Percentiles rank a stretch among this genome's conserved stretches.
Evolutionary conservation across 1,284 basidiomycete species (phyloP).

Genomic region (Austroboletus rostrupii): DNA sequence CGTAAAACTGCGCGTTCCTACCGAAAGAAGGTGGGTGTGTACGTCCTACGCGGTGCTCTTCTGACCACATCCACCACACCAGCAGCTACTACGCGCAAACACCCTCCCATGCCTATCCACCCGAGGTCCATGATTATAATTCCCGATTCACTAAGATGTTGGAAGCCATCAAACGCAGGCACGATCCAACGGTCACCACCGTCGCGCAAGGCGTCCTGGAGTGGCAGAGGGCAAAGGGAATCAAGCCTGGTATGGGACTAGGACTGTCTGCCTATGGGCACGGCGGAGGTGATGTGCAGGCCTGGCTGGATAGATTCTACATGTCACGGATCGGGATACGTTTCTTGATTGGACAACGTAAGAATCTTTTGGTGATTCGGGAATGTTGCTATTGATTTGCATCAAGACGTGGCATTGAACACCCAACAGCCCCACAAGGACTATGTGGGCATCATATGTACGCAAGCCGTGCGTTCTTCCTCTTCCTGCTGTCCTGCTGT

Average conservation of each 20-base stretch:
- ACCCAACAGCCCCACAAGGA: constrained; percentile 84
- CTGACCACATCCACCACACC: not conserved
- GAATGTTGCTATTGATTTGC: constrained; percentile 3
- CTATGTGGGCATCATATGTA: constrained; percentile 99
- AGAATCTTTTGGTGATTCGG: constrained; percentile 26
- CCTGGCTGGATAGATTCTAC: constrained; percentile 97
- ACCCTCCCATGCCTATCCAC: constrained; percentile 75
- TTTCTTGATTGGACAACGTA: constrained; percentile 91
- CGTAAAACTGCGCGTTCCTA: constrained; percentile 67
- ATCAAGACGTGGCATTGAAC: constrained; percentile 84
- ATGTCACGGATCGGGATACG: constrained; percentile 96
- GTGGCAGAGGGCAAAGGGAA: constrained; percentile 56
- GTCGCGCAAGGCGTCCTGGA: constrained; percentile 88
- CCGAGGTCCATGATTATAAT: constrained; percentile 94
- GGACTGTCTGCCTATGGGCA: constrained; percentile 44
- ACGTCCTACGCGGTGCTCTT: constrained; percentile 3
- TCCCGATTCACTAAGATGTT: constrained; percentile 85
- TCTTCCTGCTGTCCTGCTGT: constrained; percentile 3
- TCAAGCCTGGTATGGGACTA: constrained; percentile 27
- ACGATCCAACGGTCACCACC: constrained; percentile 97
- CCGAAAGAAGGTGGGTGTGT: constrained; percentile 60
- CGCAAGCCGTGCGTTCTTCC: constrained; percentile 64
- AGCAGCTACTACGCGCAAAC: constrained; percentile 83
- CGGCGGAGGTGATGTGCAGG: constrained; percentile 88
- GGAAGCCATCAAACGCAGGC: constrained; percentile 89